Conservation (phyloP, 2,329 filamentous ascomycete genomes). For the Lachnellula cervina region DNA sequence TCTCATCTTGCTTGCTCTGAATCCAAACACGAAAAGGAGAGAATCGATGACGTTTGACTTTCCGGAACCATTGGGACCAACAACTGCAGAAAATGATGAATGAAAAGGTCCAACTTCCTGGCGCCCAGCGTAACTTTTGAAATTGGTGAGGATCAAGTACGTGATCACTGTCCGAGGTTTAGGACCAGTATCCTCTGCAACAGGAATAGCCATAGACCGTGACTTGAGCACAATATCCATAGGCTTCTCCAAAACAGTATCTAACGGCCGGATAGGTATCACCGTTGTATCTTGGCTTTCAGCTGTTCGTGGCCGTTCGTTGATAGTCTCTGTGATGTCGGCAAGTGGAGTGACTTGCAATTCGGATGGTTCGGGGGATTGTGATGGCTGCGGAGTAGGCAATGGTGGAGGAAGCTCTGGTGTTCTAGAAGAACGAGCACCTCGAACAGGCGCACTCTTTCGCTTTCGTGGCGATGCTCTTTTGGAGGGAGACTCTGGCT, state of each 20-base stretch:
- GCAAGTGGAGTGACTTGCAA: slow-evolving; percentile 56
- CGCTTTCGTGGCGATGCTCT: slow-evolving; percentile 61
- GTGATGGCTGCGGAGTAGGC: slow-evolving; percentile 50
- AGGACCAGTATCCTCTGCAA: slow-evolving; percentile 70
- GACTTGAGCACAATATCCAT: slow-evolving; percentile 94
- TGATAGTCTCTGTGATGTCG: slow-evolving; percentile 69
- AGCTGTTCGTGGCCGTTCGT: slow-evolving; percentile 51
- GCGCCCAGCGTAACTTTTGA: slow-evolving; percentile 96
- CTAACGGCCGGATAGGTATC: slow-evolving; percentile 70
- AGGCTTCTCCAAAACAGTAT: slow-evolving; percentile 76
- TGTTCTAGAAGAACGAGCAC: slow-evolving; percentile 28
- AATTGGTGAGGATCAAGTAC: slow-evolving; percentile 87
- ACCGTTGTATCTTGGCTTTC: slow-evolving; percentile 47
- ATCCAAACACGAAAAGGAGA: slow-evolving; percentile 96
- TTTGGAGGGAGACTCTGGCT: slow-evolving; percentile 50
- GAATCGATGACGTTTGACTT: slow-evolving; percentile 99
- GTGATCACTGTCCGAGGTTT: slow-evolving; percentile 90
- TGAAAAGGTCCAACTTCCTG: slow-evolving; percentile 97
- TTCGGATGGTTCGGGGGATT: slow-evolving; percentile 51
- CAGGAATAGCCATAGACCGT: slow-evolving; percentile 60
- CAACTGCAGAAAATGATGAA: slow-evolving; percentile 93
- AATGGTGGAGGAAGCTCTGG: slow-evolving; percentile 32
- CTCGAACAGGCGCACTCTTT: slow-evolving; percentile 48
- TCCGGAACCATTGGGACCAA: slow-evolving; percentile 94
- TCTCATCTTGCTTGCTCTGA: slow-evolving; percentile 97